phyloP scores from a whole-genome alignment of 2,329 filamentous ascomycete species.

The Calonectria pseudoreteaudii region DNA sequence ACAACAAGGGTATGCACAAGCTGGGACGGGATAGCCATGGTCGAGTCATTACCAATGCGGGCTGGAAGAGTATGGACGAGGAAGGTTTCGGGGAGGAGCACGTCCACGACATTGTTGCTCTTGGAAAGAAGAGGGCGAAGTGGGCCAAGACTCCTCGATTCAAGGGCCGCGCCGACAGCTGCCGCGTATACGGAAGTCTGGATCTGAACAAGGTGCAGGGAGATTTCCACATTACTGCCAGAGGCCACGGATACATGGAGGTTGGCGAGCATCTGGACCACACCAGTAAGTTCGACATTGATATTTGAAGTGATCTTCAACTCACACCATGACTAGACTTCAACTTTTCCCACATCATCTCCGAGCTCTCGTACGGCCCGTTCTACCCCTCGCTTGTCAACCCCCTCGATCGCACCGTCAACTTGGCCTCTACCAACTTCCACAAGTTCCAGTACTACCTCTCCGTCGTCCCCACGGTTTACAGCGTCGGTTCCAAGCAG shows the following conservation, averaged over 20 bases:
- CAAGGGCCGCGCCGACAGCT: slow-evolving; percentile 74
- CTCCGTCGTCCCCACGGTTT: slow-evolving; percentile 93
- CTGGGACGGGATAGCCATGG: slow-evolving; percentile 68
- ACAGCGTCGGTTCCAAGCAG: slow-evolving; percentile 75
- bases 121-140: slow-evolving; percentile 72
- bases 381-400: slow-evolving; percentile 95
- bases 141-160: slow-evolving; percentile 82
- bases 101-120: slow-evolving; percentile 88
- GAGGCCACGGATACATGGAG: slow-evolving; percentile 94
- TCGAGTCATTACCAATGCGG: slow-evolving; percentile 66
- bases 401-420: slow-evolving; percentile 91
- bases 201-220: slow-evolving; percentile 97
- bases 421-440: slow-evolving; percentile 80
- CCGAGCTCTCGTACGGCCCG: slow-evolving; percentile 95
- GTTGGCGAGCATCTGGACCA: slow-evolving; percentile 85
- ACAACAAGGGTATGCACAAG: slow-evolving; percentile 73
- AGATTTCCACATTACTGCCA: slow-evolving; percentile 96
- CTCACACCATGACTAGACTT: slow-evolving; percentile 68
- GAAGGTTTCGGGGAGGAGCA: slow-evolving; percentile 84
- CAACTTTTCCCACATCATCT: slow-evolving; percentile 98
- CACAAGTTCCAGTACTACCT: slow-evolving; percentile 99
- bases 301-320: background rate
- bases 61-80: slow-evolving; percentile 66
- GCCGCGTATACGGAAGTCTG: slow-evolving; percentile 89
- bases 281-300: slow-evolving; percentile 65